Evolutionary conservation across 805 yeast genomes (phyloP).

Genomic region (Candida wancherniae): DNA sequence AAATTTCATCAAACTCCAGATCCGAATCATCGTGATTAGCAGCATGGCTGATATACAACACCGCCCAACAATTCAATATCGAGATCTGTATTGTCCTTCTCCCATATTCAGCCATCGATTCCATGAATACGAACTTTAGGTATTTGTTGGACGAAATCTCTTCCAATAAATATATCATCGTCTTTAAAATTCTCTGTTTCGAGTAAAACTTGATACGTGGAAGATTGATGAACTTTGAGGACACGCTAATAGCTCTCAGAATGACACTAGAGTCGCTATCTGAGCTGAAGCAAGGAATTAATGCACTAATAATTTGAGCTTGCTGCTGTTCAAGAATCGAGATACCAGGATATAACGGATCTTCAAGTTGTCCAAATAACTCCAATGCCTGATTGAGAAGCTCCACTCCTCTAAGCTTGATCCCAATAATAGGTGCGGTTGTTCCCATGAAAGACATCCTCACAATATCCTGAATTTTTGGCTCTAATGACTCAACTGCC

Average conservation of each 20-base stretch:
- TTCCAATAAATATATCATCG: slow-evolving; percentile 63
- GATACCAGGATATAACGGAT: slow-evolving; percentile 66
- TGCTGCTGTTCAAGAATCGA: slow-evolving; percentile 86
- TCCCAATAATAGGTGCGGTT: slow-evolving; percentile 57
- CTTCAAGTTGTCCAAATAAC: slow-evolving; percentile 56
- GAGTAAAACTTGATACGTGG: slow-evolving; percentile 42
- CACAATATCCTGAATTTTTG: slow-evolving; percentile 59
- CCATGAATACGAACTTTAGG: slow-evolving; percentile 54
- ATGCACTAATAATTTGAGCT: slow-evolving; percentile 87
- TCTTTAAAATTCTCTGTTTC: slow-evolving; percentile 49
- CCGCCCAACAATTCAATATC: slow-evolving; percentile 71
- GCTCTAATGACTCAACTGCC: slow-evolving; percentile 38
- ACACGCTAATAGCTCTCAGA: slow-evolving; percentile 69
- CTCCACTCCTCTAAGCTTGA: slow-evolving; percentile 62
- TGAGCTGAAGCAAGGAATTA: slow-evolving; percentile 76
- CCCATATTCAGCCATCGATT: slow-evolving; percentile 39
- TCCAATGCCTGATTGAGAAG: slow-evolving; percentile 61
- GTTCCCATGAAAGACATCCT: slow-evolving; percentile 78
- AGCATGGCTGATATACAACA: slow-evolving; percentile 37
- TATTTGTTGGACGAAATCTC: slow-evolving; percentile 43
- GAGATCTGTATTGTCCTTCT: slow-evolving; percentile 55
- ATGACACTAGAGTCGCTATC: slow-evolving; percentile 73
- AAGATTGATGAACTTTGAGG: slow-evolving; percentile 63
- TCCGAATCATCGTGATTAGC: slow-evolving; percentile 24
- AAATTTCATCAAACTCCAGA: slow-evolving; percentile 44